Conservation (phyloP, 2,329 filamentous ascomycete genomes). For the Aspergillus costaricaensis region DNA sequence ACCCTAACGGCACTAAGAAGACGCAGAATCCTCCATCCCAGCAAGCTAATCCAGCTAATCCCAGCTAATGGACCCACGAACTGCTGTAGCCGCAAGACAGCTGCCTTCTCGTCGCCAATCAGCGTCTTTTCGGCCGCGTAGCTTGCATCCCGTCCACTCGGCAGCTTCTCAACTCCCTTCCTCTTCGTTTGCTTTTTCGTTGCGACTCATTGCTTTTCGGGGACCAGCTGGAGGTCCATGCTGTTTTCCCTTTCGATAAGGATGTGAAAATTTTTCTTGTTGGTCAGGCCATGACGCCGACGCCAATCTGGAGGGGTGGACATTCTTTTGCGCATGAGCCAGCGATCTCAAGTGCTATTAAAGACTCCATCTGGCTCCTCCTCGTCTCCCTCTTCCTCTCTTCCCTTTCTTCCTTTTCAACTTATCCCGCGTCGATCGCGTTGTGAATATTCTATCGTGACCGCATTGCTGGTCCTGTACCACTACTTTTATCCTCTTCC, state of each 20-base stretch:
- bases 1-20: background rate
- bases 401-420: background rate
- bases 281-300: background rate
- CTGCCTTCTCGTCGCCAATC: background rate
- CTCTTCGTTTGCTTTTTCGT: background rate
- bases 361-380: background rate
- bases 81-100: slow-evolving; percentile 1
- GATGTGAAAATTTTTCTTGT: background rate
- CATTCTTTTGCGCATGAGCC: background rate
- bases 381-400: background rate
- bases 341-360: background rate
- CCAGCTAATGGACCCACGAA: background rate
- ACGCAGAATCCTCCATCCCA: too few species aligned
- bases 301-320: background rate
- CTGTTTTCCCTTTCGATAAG: slow-evolving; percentile 1
- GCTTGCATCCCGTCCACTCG: background rate
- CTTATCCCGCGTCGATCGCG: slow-evolving; percentile 2
- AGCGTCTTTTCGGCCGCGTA: background rate
- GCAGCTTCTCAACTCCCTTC: background rate
- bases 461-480: background rate
- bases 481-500: background rate
- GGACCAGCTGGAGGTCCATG: slow-evolving; percentile 6
- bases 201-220: background rate
- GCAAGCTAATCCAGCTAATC: background rate
- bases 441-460: background rate